Conservation (phyloP, 2,329 filamentous ascomycete species). For the Macrophomina tecta region DNA sequence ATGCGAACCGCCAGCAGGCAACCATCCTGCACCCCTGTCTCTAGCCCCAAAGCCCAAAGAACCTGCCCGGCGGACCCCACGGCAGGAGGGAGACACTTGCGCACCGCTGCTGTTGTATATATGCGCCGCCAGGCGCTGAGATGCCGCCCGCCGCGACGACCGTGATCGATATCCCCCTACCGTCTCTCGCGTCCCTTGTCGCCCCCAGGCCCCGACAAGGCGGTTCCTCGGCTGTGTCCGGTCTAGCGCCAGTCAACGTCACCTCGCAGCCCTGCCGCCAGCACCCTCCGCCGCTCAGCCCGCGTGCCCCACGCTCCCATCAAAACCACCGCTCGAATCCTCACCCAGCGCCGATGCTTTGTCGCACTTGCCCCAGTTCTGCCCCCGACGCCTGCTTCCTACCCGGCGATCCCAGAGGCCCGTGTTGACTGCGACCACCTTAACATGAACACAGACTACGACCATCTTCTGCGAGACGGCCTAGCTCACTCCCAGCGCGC, state of each 20-base stretch:
- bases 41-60: not conserved
- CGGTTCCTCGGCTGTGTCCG: slow-evolving; percentile 20
- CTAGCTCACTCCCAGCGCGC: slow-evolving; percentile 16
- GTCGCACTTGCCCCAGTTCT: slow-evolving; percentile 5
- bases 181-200: not conserved
- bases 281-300: not conserved
- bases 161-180: not conserved
- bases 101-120: slow-evolving; percentile 4
- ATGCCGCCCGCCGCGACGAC: not conserved
- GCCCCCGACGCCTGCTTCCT: not conserved
- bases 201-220: slow-evolving; percentile 13
- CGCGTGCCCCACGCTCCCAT: not conserved
- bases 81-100: not conserved
- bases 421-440: slow-evolving; percentile 10
- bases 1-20: slow-evolving; percentile 27
- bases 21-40: not conserved
- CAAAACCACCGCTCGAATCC: slow-evolving; percentile 1
- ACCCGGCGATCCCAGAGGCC: slow-evolving; percentile 12
- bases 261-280: slow-evolving; percentile 1
- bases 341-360: slow-evolving; percentile 13
- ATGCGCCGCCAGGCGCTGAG: not conserved
- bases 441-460: slow-evolving; percentile 28
- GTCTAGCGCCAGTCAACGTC: slow-evolving; percentile 9
- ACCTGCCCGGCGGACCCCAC: not conserved
- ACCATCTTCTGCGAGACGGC: not conserved